Percentiles rank a stretch among this genome's conserved stretches.
phyloP scores from a whole-genome alignment of 2,329 filamentous ascomycete genomes.

The Curvularia lunata region DNA sequence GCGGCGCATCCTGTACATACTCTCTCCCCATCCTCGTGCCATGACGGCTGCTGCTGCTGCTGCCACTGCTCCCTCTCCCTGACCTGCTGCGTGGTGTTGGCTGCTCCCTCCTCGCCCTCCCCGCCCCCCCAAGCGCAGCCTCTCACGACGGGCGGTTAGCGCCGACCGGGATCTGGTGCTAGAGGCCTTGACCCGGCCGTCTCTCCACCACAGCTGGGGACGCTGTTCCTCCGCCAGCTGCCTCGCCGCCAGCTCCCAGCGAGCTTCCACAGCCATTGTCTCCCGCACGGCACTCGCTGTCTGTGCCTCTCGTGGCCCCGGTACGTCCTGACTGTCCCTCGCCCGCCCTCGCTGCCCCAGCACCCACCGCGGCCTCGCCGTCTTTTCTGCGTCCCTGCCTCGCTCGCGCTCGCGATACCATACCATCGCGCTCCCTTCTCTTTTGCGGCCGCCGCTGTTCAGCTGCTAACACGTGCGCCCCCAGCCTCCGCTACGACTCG shows the following conservation, averaged over 20 bases:
- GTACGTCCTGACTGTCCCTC: conserved; percentile 15
- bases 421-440: neutral
- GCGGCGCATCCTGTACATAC: no score
- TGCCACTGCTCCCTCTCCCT: neutral
- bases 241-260: conserved; percentile 17
- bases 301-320: conserved; percentile 18
- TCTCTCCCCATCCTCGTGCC: neutral
- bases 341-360: neutral
- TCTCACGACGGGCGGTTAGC: conserved; percentile 14
- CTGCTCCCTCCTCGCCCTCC: neutral
- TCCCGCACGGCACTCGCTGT: conserved; percentile 17
- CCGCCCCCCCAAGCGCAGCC: conserved; percentile 5
- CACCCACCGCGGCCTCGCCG: conserved; percentile 4
- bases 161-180: conserved; percentile 23
- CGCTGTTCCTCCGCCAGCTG: conserved; percentile 14
- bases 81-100: neutral
- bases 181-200: conserved; percentile 18
- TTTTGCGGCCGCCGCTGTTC: conserved; percentile 1
- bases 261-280: conserved; percentile 24
- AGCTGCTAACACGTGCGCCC: conserved; percentile 17
- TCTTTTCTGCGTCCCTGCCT: neutral
- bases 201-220: conserved; percentile 19
- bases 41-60: neutral
- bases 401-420: neutral
- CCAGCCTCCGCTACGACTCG: conserved; percentile 22